Percentiles rank a stretch among this genome's conserved stretches.
phyloP scores from a whole-genome alignment of 495 filamentous ascomycete species.

The Penicillium parvum region DNA sequence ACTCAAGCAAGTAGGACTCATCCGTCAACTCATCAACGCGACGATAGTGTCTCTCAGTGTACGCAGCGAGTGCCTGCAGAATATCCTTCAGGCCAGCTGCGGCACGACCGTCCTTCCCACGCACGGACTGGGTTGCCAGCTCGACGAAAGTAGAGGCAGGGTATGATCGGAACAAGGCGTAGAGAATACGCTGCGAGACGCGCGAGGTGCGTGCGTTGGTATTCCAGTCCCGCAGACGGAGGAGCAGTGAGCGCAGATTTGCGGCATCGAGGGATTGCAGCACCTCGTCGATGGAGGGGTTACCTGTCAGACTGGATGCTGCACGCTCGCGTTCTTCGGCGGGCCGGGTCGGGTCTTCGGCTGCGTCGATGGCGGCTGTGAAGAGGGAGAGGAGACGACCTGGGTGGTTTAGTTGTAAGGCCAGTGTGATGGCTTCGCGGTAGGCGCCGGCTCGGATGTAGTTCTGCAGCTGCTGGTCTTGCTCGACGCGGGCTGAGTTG shows the following conservation, averaged over 20 bases:
- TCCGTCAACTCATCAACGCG: constrained; percentile 85
- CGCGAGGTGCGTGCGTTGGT: constrained; percentile 84
- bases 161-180: constrained; percentile 71
- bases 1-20: constrained; percentile 91
- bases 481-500: constrained; percentile 75
- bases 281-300: constrained; percentile 78
- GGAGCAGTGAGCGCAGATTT: constrained; percentile 74
- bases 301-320: constrained; percentile 55
- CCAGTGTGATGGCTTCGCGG: constrained; percentile 86
- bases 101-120: constrained; percentile 35
- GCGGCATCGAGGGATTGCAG: constrained; percentile 72
- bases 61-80: constrained; percentile 72
- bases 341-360: constrained; percentile 31
- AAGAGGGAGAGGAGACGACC: constrained; percentile 79
- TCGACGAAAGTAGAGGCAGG: constrained; percentile 67
- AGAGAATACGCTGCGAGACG: constrained; percentile 82
- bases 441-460: constrained; percentile 81
- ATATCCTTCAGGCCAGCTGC: constrained; percentile 74
- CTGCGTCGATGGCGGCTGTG: constrained; percentile 66
- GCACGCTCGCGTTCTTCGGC: constrained; percentile 21
- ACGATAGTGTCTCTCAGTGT: constrained; percentile 88
- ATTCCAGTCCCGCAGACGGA: constrained; percentile 89
- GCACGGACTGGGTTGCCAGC: constrained; percentile 44
- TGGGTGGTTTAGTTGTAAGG: constrained; percentile 89
- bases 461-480: constrained; percentile 90